A percentile compares a stretch with the other conserved stretches of the same genome.
Conservation (phyloP, 495 filamentous ascomycete species). For the Penicillium desertorum region DNA sequence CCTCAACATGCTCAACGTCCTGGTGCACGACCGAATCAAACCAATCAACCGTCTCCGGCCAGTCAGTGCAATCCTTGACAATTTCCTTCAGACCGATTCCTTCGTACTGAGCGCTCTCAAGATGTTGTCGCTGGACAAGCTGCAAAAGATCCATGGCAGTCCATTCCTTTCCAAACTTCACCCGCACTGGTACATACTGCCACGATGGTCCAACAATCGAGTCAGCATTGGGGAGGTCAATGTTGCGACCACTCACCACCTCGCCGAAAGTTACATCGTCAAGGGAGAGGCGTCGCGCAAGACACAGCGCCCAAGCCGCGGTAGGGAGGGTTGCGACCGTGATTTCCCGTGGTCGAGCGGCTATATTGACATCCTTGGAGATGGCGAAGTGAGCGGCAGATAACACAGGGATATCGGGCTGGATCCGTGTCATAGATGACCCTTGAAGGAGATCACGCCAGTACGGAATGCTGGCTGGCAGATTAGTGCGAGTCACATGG, state of each 20-base stretch:
- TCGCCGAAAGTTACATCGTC: conserved; percentile 55
- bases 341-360: conserved; percentile 39
- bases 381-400: conserved; percentile 29
- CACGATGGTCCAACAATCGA: conserved; percentile 33
- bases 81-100: conserved; percentile 16
- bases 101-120: conserved; percentile 16
- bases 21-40: conserved; percentile 22
- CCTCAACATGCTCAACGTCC: conserved; percentile 45
- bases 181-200: conserved; percentile 24
- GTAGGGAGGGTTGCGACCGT: conserved; percentile 52
- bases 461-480: conserved; percentile 10
- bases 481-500: conserved; percentile 2
- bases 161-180: conserved; percentile 21
- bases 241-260: conserved; percentile 43
- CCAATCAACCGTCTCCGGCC: conserved; percentile 14
- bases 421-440: conserved; percentile 44
- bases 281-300: conserved; percentile 42
- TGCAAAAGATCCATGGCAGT: conserved; percentile 24
- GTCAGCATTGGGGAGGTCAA: conserved; percentile 38
- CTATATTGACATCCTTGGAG: conserved; percentile 38
- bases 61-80: conserved; percentile 12
- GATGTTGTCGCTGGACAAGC: conserved; percentile 16
- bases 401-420: conserved; percentile 29
- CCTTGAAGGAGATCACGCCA: conserved; percentile 50
- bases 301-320: conserved; percentile 54